Base-by-base conservation (phyloP, 805 yeast genomes). In the Candida lessepsii region DNA sequence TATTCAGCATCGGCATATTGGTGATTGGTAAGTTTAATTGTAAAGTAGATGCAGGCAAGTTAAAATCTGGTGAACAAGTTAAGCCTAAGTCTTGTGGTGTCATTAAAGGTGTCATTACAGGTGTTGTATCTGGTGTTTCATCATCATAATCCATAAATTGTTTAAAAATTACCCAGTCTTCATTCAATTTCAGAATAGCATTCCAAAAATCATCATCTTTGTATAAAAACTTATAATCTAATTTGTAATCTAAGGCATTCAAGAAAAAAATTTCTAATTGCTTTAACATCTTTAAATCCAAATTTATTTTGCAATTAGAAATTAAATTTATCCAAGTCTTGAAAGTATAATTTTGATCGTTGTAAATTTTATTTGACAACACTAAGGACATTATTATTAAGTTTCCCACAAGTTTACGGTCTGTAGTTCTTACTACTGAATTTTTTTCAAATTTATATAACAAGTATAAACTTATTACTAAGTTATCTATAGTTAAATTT, bases 331-430 rank as follows among this genome's bases (percentile, higher is more conserved):
- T 57, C 80, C 80, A 71, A 17, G 80, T 75, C 46, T 73, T 73
- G 48, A 71, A 58, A 2, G 78, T 72, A 45, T 72, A 75, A 29
- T 72, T 66, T 37, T 70, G 76, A 47, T 75, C 80, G 50, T 75
- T 76, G 42, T 57, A 62, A 16, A 70, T 57, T 52, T 75, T 75
- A 53, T 75, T 63, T 21, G 66, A 52, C 18, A 63, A 51, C 2
- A 63, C 48, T 10, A 63, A 44, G 13, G 63, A 48, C 20, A 48
- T 52, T 7, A 61, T 39, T 3, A 61, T 45, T 13, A 61, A 33
- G 37, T 61, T 58, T 7, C 52, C 49, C 9, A 48, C 32, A 39
- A 57, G 20, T 17, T 40, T 41, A 15, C 41, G 37, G 21, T 45
- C 51, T 8, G 5, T 13, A 9, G 37, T 35, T 11, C 34, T 11